phyloP scores from a whole-genome alignment of 129 eudicot genomes.

The Deinandra increscens region DNA sequence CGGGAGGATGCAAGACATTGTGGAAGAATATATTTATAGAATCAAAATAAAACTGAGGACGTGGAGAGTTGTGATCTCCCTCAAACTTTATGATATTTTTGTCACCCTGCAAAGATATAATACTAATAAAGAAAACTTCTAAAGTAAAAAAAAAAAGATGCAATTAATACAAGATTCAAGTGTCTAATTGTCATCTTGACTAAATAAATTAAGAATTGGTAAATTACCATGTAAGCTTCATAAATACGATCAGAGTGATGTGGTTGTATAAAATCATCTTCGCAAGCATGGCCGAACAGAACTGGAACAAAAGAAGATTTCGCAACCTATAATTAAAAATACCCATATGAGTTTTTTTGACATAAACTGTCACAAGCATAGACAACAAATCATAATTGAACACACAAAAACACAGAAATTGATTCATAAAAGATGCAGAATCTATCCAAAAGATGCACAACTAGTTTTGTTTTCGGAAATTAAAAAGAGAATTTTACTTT shows the following conservation, averaged over 20 bases:
- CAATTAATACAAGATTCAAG: conserved; percentile 1
- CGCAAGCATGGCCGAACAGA: conserved; percentile 81
- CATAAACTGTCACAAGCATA: neutral
- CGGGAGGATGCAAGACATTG: conserved; percentile 90
- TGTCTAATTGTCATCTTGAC: neutral
- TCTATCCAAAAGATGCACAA: too few species aligned
- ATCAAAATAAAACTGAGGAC: conserved; percentile 96
- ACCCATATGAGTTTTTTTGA: conserved; percentile 15
- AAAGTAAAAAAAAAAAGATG: neutral
- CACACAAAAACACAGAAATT: neutral
- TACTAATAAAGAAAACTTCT: neutral
- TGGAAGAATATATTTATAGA: conserved; percentile 92
- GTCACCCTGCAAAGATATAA: conserved; percentile 66
- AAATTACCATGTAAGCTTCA: conserved; percentile 85
- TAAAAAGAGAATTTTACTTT: too few species aligned
- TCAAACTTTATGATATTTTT: conserved; percentile 95
- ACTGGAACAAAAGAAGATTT: conserved; percentile 84
- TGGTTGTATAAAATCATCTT: conserved; percentile 92
- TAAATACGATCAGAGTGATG: conserved; percentile 88
- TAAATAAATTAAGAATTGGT: neutral
- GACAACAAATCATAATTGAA: neutral
- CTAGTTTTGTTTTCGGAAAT: neutral
- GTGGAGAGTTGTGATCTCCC: conserved; percentile 97
- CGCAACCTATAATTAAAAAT: conserved; percentile 59
- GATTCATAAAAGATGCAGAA: neutral